Conservation (phyloP, 805 yeast genomes). For the Barnettozyma siamensis region DNA sequence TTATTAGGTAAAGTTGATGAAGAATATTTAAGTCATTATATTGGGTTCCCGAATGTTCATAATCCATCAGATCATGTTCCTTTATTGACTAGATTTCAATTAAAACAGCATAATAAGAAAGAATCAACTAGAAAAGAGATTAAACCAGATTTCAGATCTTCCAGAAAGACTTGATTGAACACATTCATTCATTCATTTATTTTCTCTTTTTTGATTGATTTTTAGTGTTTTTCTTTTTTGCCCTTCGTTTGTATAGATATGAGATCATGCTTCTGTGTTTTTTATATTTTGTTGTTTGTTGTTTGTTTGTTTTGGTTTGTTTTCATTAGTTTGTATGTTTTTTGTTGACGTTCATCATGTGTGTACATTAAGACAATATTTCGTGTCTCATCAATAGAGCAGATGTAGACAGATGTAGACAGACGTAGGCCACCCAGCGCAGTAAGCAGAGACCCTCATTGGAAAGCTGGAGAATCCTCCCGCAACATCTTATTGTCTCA, state of each 20-base stretch:
- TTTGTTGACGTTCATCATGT: not conserved
- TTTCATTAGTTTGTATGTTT: not conserved
- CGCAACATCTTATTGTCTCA: too few species aligned
- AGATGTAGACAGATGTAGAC: too few species aligned
- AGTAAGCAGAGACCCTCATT: too few species aligned
- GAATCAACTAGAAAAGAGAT: slow-evolving; percentile 17
- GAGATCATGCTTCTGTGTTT: not conserved
- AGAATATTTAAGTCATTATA: slow-evolving; percentile 65
- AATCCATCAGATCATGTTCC: slow-evolving; percentile 95
- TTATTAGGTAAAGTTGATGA: slow-evolving; percentile 78
- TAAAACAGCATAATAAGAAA: slow-evolving; percentile 30
- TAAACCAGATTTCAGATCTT: slow-evolving; percentile 23
- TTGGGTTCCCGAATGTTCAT: slow-evolving; percentile 92
- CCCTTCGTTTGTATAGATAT: too few species aligned
- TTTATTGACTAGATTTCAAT: slow-evolving; percentile 60
- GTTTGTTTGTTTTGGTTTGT: not conserved
- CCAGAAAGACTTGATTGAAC: slow-evolving; percentile 29
- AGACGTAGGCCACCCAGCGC: too few species aligned
- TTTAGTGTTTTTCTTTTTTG: too few species aligned
- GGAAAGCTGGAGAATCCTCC: too few species aligned
- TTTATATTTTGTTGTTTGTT: not conserved
- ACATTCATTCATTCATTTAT: too few species aligned
- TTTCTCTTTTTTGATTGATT: too few species aligned
- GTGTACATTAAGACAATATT: slow-evolving; percentile 2
- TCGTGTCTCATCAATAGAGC: too few species aligned